Percentiles rank a stretch among this genome's conserved stretches.
phyloP scores from a whole-genome alignment of 1,284 basidiomycete genomes.

The Caloboletus firmus region DNA sequence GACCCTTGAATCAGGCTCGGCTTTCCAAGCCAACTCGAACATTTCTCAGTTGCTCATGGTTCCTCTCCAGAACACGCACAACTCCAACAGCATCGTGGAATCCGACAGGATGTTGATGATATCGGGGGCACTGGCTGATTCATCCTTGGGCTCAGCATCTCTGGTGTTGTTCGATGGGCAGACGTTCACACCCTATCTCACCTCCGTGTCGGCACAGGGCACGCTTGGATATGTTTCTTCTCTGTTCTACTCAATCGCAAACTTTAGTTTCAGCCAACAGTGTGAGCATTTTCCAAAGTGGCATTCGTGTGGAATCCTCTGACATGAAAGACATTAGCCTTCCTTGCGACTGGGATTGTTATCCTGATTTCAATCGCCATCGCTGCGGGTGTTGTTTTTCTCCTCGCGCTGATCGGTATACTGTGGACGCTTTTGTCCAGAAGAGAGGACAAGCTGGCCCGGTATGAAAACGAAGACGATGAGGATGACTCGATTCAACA shows the following conservation, averaged over 20 bases:
- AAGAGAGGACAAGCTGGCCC: slow-evolving; percentile 64
- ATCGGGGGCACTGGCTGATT: slow-evolving; percentile 76
- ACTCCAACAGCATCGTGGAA: slow-evolving; percentile 71
- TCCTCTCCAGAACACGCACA: slow-evolving; percentile 76
- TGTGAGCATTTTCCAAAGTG: slow-evolving; percentile 48
- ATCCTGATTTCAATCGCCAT: slow-evolving; percentile 98
- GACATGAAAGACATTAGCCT: slow-evolving; percentile 51
- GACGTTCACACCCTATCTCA: slow-evolving; percentile 81
- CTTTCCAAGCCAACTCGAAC: slow-evolving; percentile 53
- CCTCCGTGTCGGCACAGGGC: slow-evolving; percentile 68
- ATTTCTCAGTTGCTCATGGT: slow-evolving; percentile 89
- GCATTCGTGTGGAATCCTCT: neutral
- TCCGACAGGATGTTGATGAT: slow-evolving; percentile 89
- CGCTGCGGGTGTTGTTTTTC: slow-evolving; percentile 90
- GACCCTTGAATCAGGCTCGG: slow-evolving; percentile 45
- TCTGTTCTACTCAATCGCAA: slow-evolving; percentile 78
- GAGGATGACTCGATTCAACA: slow-evolving; percentile 73
- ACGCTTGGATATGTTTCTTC: slow-evolving; percentile 72
- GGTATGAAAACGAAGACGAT: slow-evolving; percentile 66
- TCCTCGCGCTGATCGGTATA: slow-evolving; percentile 85
- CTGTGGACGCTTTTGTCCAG: slow-evolving; percentile 86
- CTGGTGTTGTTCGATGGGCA: slow-evolving; percentile 88
- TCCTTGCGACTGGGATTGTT: slow-evolving; percentile 88
- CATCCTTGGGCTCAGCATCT: slow-evolving; percentile 75
- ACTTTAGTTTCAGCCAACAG: slow-evolving; percentile 71